A percentile compares a stretch with the other conserved stretches of the same genome.
These are phyloP conservation scores for Populus hybrid DNA, from an alignment of 441 rosid species.

Conservation along the genomic window DNA sequence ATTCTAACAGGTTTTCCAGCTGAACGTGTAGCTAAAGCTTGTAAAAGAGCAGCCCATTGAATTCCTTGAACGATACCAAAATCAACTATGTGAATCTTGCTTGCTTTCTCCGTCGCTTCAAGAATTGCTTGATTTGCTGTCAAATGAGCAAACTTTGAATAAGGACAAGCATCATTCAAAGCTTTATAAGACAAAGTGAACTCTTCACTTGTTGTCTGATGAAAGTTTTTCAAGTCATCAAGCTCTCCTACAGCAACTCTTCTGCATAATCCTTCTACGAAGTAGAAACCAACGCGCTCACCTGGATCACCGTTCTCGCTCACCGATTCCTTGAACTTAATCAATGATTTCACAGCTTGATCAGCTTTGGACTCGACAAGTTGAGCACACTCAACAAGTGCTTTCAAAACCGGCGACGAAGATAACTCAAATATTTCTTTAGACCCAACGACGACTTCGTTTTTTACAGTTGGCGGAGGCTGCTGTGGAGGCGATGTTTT, in stretches of 20 bases:
- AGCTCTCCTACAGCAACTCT: slow-evolving; percentile 28
- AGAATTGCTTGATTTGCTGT: slow-evolving; percentile 93
- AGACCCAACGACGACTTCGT: slow-evolving; percentile 25
- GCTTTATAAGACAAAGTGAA: slow-evolving; percentile 68
- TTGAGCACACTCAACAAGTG: slow-evolving; percentile 55
- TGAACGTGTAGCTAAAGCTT: slow-evolving; percentile 75
- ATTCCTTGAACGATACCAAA: slow-evolving; percentile 93
- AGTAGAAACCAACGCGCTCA: slow-evolving; percentile 69
- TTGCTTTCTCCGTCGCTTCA: slow-evolving; percentile 65
- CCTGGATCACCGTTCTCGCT: slow-evolving; percentile 60
- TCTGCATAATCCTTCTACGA: slow-evolving; percentile 50
- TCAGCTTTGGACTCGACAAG: slow-evolving; percentile 56
- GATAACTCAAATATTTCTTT: slow-evolving; percentile 34
- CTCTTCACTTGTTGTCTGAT: slow-evolving; percentile 41
- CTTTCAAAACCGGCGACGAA: slow-evolving; percentile 45
- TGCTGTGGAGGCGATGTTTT: slow-evolving; percentile 15
- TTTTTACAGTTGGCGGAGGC: slow-evolving; percentile 1
- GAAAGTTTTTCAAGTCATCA: slow-evolving; percentile 2
- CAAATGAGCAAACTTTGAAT: slow-evolving; percentile 78
- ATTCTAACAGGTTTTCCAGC: slow-evolving; percentile 62
- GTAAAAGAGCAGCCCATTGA: slow-evolving; percentile 85
- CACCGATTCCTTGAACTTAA: slow-evolving; percentile 43
- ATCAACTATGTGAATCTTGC: slow-evolving; percentile 81
- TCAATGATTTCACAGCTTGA: slow-evolving; percentile 42
- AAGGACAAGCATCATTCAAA: slow-evolving; percentile 40